Evolutionary conservation across 129 eudicot species (phyloP).

Genomic region (Helichrysum umbraculigerum): DNA sequence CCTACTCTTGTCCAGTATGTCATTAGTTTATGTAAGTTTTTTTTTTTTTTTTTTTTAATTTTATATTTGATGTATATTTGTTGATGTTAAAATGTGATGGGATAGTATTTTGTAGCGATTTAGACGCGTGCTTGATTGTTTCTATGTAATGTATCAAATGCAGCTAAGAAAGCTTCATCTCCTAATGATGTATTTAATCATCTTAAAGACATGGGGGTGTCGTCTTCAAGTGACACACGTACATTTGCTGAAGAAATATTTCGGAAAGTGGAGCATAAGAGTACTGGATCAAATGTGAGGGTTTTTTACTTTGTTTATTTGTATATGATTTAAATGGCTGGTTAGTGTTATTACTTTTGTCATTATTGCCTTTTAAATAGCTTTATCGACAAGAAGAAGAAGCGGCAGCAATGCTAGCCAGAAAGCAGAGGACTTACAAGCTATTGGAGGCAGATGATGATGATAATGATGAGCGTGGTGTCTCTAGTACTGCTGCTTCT

Average conservation of each 20-base stretch:
- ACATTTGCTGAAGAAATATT: constrained; percentile 72
- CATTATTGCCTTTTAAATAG: constrained; percentile 36
- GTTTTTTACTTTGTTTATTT: neutral
- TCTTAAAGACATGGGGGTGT: constrained; percentile 61
- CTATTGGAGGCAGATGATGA: constrained; percentile 82
- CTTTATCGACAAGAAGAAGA: constrained; percentile 74
- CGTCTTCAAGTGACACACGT: constrained; percentile 54
- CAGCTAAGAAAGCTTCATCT: constrained; percentile 88
- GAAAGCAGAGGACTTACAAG: constrained; percentile 74
- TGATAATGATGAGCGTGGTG: constrained; percentile 35
- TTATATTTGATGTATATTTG: neutral
- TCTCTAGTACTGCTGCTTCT: constrained; percentile 41
- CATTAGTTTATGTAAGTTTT: constrained; percentile 73
- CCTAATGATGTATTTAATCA: constrained; percentile 55
- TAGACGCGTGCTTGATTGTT: constrained; percentile 1
- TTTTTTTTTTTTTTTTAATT: constrained; percentile 10
- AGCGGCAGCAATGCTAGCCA: constrained; percentile 77
- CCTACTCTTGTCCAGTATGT: constrained; percentile 79
- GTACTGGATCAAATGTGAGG: constrained; percentile 66
- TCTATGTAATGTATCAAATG: constrained; percentile 12
- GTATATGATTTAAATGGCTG: neutral
- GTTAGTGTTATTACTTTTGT: neutral
- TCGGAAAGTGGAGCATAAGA: constrained; percentile 56
- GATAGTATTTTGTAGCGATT: neutral
- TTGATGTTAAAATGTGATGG: neutral